Evolutionary conservation across 805 yeast species (phyloP), one percentile per base, ranked within the genome.

Genomic region (Sugiyamaella lignohabitans): DNA sequence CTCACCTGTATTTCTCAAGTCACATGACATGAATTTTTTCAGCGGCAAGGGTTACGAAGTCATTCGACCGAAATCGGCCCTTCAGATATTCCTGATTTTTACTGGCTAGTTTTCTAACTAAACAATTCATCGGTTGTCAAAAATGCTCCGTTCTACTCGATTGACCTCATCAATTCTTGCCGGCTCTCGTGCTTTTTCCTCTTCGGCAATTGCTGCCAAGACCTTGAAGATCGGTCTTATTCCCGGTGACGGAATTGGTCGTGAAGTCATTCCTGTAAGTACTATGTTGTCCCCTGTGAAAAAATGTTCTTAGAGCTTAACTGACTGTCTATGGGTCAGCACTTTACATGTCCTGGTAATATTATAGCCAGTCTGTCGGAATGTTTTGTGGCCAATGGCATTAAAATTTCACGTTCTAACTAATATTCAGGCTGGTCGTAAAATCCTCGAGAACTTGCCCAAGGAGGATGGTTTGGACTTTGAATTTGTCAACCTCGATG

Each of bases 181-280:
- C 14, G 32, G 32, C 14, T 27, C 8, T 27, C 32, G 32, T 27
- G 14, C 8, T 14, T 27, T 27, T 14, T 27, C 32, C 8, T 8
- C 32, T 14, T 27, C 32, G 8, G 8, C 32, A 27, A 14, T 27
- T 8, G 11, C 14, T 27, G 32, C 11, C 8, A 27, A 27, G 32
- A 27, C 32, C 14, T 27, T 27, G 14, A 27, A 38, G 39, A 32
- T 38, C 44, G 83, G 86, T 50, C 75, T 93, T 62, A 89, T 93
- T 58, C 96, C 98, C 44, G 98, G 98, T 64, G 98, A 93, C 66
- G 98, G 98, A 55, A 93, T 93, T 58, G 98, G 98, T 47, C 80
- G 84, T 61, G 98, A 93, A 70, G 98, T 93, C 40, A 89, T 93
- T 51, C 98, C 98, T 52, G 47, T 43, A 37, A 20, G 46, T 43